phyloP scores from a whole-genome alignment of 805 yeast genomes.

The Candida hungchunana region DNA sequence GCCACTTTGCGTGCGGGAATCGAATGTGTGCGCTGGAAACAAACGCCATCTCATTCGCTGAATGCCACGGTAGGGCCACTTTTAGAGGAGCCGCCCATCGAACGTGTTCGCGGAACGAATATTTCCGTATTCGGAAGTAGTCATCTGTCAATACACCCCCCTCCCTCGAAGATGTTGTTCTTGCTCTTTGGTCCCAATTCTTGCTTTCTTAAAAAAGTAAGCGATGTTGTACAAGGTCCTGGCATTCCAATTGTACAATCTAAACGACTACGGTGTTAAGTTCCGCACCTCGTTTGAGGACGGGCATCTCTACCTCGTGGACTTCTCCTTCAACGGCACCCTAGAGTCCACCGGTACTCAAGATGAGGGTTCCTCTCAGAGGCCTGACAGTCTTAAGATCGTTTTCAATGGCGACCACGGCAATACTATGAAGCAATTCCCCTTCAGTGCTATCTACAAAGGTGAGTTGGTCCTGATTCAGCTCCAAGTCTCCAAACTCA shows the following conservation, averaged over 20 bases:
- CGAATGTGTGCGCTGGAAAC: constrained; percentile 13
- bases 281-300: constrained; percentile 19
- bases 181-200: background rate
- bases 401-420: constrained; percentile 3
- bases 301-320: constrained; percentile 20
- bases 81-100: background rate
- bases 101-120: constrained; percentile 1
- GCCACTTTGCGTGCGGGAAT: constrained; percentile 17
- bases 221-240: constrained; percentile 17
- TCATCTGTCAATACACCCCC: background rate
- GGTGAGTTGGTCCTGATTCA: constrained; percentile 15
- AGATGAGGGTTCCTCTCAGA: constrained; percentile 25
- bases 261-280: constrained; percentile 25
- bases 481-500: constrained; percentile 8
- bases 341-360: constrained; percentile 9
- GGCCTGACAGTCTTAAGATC: constrained; percentile 18
- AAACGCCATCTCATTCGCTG: constrained; percentile 26
- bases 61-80: constrained; percentile 18
- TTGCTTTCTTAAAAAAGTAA: too few relatives aligned
- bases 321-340: constrained; percentile 16
- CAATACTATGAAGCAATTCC: constrained; percentile 17
- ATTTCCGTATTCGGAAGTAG: constrained; percentile 1
- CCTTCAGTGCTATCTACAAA: constrained; percentile 21
- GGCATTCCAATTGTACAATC: constrained; percentile 23
- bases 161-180: background rate